Percentiles rank a stretch among this genome's conserved stretches.
Conservation (phyloP, 2,329 filamentous ascomycete genomes). For the Tolypocladium cylindrosporum region DNA sequence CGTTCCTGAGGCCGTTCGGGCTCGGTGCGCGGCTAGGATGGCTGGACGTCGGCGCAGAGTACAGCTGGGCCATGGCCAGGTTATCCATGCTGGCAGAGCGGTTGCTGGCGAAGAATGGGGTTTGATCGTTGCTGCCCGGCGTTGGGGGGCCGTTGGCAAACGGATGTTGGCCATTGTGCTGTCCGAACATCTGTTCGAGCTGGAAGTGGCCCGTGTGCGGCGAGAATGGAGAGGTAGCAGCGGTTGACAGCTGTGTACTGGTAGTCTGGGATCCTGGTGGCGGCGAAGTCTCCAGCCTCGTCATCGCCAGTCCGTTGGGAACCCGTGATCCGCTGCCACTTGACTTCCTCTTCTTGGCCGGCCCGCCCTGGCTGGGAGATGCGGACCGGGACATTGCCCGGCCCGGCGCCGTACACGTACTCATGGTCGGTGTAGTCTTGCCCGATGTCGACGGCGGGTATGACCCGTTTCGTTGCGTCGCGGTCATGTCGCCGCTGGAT, state of each 20-base stretch:
- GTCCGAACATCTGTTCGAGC: constrained; percentile 35
- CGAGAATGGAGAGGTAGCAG: constrained; percentile 43
- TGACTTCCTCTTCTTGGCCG: constrained; percentile 75
- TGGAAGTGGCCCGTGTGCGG: constrained; percentile 34
- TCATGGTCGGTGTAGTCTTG: constrained; percentile 20
- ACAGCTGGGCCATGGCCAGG: constrained; percentile 52
- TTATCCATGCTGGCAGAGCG: constrained; percentile 58
- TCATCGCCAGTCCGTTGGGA: constrained; percentile 71
- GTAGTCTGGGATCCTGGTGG: constrained; percentile 26
- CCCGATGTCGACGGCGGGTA: constrained; percentile 20
- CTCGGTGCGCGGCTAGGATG: constrained; percentile 72
- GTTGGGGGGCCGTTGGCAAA: constrained; percentile 54
- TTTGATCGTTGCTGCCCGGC: constrained; percentile 53
- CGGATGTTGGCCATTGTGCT: constrained; percentile 24
- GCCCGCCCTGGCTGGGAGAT: constrained; percentile 59
- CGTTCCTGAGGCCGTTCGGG: constrained; percentile 45
- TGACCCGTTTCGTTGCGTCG: constrained; percentile 36
- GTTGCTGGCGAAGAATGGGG: constrained; percentile 44
- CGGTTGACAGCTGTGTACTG: constrained; percentile 24
- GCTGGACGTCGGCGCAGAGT: constrained; percentile 61
- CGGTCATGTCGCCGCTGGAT: constrained; percentile 54
- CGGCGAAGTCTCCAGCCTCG: constrained; percentile 56
- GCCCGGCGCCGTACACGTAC: constrained; percentile 7
- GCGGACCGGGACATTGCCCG: constrained; percentile 57
- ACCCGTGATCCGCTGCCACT: constrained; percentile 56